Base-by-base conservation (phyloP, 148 eudicot species). In the Fagopyrum tataricum region DNA sequence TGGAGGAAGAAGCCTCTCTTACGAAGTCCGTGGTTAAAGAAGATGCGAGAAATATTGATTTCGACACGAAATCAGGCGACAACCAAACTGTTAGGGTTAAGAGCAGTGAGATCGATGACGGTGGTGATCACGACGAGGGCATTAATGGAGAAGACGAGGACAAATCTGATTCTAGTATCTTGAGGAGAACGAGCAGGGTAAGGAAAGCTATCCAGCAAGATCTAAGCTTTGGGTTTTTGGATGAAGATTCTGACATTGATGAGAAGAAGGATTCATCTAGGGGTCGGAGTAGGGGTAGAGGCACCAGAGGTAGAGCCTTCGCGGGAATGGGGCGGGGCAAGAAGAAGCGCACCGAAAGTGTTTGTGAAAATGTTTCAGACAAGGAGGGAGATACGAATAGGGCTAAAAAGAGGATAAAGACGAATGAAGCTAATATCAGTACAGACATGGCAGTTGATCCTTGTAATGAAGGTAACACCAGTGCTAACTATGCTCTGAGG, bases 101-200 rank as follows among this genome's bases (percentile, higher is more conserved):
- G 9, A 20, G 44, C 43, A 0, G 21, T 7, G 14, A 59, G 66
- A 59, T 3, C 37, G 40, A 59, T 23, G 66, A 39, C 39, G 64
- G 13, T 21, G 64, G 13, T 21, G 64, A 23, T 56, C 64, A 56
- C 24, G 64, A 56, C 31, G 21, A 56, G 13, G 64, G 64, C 37
- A 31, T 56, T 21, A 56, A 56, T 5, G 37, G 37, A 23, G 64
- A 21, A 20, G 62, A 56, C 31, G 62, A 20, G 62, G 62, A 56
- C 31, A 21, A 6, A 20, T 1, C 66, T 58, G 3, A 23, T 58
- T 11, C 66, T 59, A 59, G 39, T 37, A 15, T 21, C 23, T 20
- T 59, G 66, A 59, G 66, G 66, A 59, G 66, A 24, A 23, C 40
- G 66, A 6, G 17, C 12, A 59, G 66, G 66, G 66, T 9, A 59